phyloP scores from a whole-genome alignment of 352 stramenopile species.

The Pythium folliculosum region DNA sequence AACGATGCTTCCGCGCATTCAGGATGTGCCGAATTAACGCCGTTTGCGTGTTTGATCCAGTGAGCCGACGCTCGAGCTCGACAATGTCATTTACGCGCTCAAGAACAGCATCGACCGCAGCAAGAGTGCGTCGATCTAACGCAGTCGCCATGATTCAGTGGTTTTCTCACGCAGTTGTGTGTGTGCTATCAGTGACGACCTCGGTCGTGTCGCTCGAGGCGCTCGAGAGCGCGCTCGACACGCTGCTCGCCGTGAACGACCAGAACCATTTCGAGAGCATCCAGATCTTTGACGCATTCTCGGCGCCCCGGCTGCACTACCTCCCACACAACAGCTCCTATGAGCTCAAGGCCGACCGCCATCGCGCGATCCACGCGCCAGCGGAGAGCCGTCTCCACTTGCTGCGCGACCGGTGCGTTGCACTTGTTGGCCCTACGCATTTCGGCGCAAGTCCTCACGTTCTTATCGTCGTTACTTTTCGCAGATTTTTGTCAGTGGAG shows the following conservation, averaged over 20 bases:
- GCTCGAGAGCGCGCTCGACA: conserved; percentile 82
- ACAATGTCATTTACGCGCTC: conserved; percentile 83
- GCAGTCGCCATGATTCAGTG: not conserved
- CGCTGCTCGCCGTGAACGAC: conserved; percentile 71
- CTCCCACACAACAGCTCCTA: conserved; percentile 67
- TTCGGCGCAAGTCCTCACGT: no score
- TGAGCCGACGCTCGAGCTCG: conserved; percentile 72
- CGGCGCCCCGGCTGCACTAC: conserved; percentile 67
- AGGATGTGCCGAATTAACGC: not conserved
- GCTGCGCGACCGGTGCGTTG: conserved; percentile 53
- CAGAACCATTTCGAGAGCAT: conserved; percentile 85
- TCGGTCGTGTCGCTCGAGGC: conserved; percentile 83
- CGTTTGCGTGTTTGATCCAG: conserved; percentile 30
- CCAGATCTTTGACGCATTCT: conserved; percentile 83
- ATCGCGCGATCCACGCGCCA: conserved; percentile 57
- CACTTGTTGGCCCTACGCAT: no score
- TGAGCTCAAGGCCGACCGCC: conserved; percentile 62
- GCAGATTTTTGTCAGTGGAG: conserved; percentile 67
- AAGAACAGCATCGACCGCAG: conserved; percentile 90
- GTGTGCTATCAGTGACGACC: conserved; percentile 58
- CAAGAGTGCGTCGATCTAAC: conserved; percentile 56
- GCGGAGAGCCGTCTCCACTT: conserved; percentile 64
- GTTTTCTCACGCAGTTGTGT: not conserved
- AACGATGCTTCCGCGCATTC: not conserved
- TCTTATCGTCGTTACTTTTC: not conserved